Evolutionary conservation across 441 rosid species (phyloP).

Genomic region (Erodium texanum): DNA sequence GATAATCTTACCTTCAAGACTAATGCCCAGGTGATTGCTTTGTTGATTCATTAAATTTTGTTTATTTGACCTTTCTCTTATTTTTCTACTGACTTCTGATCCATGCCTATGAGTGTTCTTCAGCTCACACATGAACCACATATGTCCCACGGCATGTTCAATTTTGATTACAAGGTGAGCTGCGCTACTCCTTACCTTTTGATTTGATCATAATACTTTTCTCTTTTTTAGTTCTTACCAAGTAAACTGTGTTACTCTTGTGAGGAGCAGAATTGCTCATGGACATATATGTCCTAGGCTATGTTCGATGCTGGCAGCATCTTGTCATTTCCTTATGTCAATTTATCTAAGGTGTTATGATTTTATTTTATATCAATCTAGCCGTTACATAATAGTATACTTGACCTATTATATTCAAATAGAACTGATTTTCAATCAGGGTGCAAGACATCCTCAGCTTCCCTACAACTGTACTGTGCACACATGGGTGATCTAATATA

Average conservation of each 20-base stretch:
- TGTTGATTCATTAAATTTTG: background rate
- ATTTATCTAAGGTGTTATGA: background rate
- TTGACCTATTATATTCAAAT: background rate
- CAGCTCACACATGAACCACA: conserved; percentile 84
- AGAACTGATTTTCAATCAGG: background rate
- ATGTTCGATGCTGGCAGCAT: background rate
- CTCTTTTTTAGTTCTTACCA: background rate
- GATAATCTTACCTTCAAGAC: conserved; percentile 66
- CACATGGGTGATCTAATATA: background rate
- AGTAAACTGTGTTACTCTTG: background rate
- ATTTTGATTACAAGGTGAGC: conserved; percentile 85
- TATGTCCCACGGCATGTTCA: conserved; percentile 76
- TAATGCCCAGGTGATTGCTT: conserved; percentile 55
- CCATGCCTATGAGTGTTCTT: conserved; percentile 11
- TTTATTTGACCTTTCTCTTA: background rate
- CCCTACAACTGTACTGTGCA: too few relatives aligned
- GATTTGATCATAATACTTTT: background rate
- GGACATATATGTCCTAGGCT: background rate
- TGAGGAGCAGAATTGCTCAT: background rate
- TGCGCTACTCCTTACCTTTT: background rate
- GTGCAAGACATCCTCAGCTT: background rate
- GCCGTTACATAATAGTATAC: too few relatives aligned
- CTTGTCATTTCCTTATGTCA: background rate
- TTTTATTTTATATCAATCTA: background rate
- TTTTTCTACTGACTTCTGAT: conserved; percentile 2